phyloP scores from a whole-genome alignment of 768 basidiomycete genomes.

The Mycena polygramma region DNA sequence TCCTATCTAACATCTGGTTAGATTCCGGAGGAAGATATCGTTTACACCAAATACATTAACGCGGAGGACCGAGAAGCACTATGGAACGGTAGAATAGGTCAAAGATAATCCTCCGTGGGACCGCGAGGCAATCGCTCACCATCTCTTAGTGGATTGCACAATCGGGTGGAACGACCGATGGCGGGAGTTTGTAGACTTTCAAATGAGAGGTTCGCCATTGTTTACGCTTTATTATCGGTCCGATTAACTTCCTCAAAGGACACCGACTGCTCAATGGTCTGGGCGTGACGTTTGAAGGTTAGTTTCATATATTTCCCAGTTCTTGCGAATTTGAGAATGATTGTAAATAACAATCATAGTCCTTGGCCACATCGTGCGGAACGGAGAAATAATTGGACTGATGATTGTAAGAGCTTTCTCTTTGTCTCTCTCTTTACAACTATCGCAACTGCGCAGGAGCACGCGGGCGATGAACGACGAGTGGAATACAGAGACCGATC shows the following conservation, averaged over 20 bases:
- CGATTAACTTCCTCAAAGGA: slow-evolving; percentile 28
- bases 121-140: neutral
- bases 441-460: slow-evolving; percentile 7
- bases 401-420: slow-evolving; percentile 6
- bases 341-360: neutral
- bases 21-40: slow-evolving; percentile 53
- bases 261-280: slow-evolving; percentile 46
- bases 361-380: slow-evolving; percentile 24
- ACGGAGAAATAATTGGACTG: slow-evolving; percentile 13
- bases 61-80: slow-evolving; percentile 48
- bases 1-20: neutral
- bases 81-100: slow-evolving; percentile 53
- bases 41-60: slow-evolving; percentile 48
- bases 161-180: slow-evolving; percentile 48
- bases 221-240: neutral
- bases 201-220: slow-evolving; percentile 41
- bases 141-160: slow-evolving; percentile 42
- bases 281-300: slow-evolving; percentile 52
- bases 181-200: slow-evolving; percentile 42
- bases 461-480: slow-evolving; percentile 8
- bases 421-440: neutral
- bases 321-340: neutral
- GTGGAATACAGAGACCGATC: slow-evolving; percentile 4
- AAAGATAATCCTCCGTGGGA: slow-evolving; percentile 43
- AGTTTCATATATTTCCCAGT: slow-evolving; percentile 2